phyloP scores from a whole-genome alignment of 805 yeast genomes.

The Ogataea henricii region DNA sequence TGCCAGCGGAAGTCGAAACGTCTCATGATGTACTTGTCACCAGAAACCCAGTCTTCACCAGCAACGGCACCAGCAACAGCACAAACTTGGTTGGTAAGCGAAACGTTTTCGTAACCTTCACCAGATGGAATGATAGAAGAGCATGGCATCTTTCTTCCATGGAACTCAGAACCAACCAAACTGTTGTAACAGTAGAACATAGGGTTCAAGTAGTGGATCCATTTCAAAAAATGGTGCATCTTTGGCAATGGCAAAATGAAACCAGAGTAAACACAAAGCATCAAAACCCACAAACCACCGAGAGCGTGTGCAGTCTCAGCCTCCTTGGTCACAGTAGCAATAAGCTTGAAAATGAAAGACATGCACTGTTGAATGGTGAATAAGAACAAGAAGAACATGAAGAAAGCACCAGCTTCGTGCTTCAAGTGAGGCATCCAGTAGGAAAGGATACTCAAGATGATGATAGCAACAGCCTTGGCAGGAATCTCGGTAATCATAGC shows the following conservation, averaged over 20 bases:
- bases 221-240: slow-evolving; percentile 63
- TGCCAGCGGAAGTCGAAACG: slow-evolving; percentile 39
- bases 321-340: slow-evolving; percentile 53
- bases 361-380: slow-evolving; percentile 49
- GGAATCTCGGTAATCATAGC: slow-evolving; percentile 63
- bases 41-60: slow-evolving; percentile 29
- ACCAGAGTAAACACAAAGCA: slow-evolving; percentile 59
- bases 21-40: slow-evolving; percentile 39
- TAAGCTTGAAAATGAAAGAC: slow-evolving; percentile 53
- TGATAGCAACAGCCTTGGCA: slow-evolving; percentile 51
- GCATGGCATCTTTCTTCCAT: slow-evolving; percentile 54
- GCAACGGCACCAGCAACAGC: slow-evolving; percentile 48
- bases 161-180: slow-evolving; percentile 58
- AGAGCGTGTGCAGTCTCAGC: slow-evolving; percentile 58
- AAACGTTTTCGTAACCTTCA: slow-evolving; percentile 48
- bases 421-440: slow-evolving; percentile 58
- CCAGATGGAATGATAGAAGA: slow-evolving; percentile 54
- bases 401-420: slow-evolving; percentile 56
- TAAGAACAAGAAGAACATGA: slow-evolving; percentile 47
- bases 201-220: slow-evolving; percentile 53
- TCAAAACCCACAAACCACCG: slow-evolving; percentile 55
- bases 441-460: slow-evolving; percentile 46
- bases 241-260: slow-evolving; percentile 43
- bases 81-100: slow-evolving; percentile 48
- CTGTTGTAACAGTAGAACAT: slow-evolving; percentile 51